phyloP scores from a whole-genome alignment of 2,329 filamentous ascomycete species.

The Xylariaceae sp. region DNA sequence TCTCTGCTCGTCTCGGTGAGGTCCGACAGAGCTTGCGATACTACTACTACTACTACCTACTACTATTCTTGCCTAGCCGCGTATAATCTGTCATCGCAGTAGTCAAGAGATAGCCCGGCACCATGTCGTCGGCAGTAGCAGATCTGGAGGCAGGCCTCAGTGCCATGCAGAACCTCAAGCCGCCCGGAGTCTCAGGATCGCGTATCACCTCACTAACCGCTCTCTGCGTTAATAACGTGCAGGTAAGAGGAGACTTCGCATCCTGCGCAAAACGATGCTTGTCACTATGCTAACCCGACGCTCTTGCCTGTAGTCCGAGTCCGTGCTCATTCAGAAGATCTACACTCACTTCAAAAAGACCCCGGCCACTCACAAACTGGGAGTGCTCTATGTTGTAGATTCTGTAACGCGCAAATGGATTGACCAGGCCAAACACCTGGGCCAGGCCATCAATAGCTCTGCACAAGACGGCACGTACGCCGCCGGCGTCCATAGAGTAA shows the following conservation, averaged over 20 bases:
- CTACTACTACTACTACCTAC: constrained; percentile 3
- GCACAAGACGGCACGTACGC: constrained; percentile 90
- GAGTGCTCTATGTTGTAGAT: constrained; percentile 99
- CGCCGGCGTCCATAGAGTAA: constrained; percentile 93
- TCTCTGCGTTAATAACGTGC: constrained; percentile 82
- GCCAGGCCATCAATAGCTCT: constrained; percentile 73
- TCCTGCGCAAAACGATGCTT: constrained; percentile 5
- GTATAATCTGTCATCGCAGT: constrained; percentile 28
- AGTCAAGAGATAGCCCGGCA: constrained; percentile 21
- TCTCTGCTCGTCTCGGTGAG: constrained; percentile 28
- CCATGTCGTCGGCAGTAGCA: constrained; percentile 78
- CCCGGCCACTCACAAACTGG: constrained; percentile 91
- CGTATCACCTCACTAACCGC: constrained; percentile 84
- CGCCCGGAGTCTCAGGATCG: constrained; percentile 88
- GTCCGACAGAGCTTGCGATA: constrained; percentile 24
- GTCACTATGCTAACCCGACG: constrained; percentile 26
- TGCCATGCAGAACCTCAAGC: constrained; percentile 85
- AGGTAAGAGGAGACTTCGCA: constrained; percentile 56
- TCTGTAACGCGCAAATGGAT: constrained; percentile 99
- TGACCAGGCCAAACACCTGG: constrained; percentile 83
- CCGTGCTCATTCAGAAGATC: constrained; percentile 89
- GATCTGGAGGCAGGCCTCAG: constrained; percentile 87
- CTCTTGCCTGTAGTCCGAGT: constrained; percentile 67
- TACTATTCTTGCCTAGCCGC: constrained; percentile 21
- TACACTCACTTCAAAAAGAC: constrained; percentile 97